Percentiles rank a stretch among this genome's conserved stretches.
Evolutionary conservation across 2,329 filamentous ascomycete genomes (phyloP).

Genomic region (Graphilbum ipis-grandicollis): DNA sequence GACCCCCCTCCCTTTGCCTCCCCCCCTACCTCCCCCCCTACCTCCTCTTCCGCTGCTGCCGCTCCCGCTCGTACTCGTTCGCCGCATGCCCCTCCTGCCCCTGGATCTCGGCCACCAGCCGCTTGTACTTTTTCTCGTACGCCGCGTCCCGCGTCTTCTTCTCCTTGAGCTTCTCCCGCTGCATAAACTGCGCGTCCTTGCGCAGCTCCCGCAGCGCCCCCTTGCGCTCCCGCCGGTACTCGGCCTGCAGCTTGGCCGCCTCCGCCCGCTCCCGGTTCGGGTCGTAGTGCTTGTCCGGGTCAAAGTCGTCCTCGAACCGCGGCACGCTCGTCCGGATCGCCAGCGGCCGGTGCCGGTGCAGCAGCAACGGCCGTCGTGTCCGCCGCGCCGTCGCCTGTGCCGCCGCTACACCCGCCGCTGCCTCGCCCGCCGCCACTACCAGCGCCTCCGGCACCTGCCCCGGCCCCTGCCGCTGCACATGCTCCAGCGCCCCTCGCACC

Average conservation of each 20-base stretch:
- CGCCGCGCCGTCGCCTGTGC: constrained; percentile 45
- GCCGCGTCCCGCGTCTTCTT: constrained; percentile 88
- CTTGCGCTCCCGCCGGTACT: constrained; percentile 92
- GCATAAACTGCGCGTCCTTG: constrained; percentile 90
- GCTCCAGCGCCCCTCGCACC: constrained; percentile 36
- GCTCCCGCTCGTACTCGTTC: constrained; percentile 83
- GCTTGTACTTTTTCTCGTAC: constrained; percentile 93
- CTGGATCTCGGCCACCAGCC: constrained; percentile 86
- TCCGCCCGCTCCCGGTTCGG: constrained; percentile 82
- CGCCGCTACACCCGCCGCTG: constrained; percentile 27
- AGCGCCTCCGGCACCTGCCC: constrained; percentile 30
- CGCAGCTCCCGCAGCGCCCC: constrained; percentile 83
- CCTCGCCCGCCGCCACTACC: constrained; percentile 21
- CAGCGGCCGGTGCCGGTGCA: constrained; percentile 78
- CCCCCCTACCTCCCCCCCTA: not conserved
- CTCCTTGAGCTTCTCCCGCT: constrained; percentile 70
- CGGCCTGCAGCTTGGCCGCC: constrained; percentile 63
- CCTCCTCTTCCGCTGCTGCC: constrained; percentile 40
- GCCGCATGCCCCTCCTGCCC: constrained; percentile 74
- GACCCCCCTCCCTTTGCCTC: not conserved
- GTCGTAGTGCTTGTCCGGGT: constrained; percentile 93
- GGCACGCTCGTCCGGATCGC: constrained; percentile 79
- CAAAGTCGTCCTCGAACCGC: constrained; percentile 92
- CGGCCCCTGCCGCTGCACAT: constrained; percentile 37
- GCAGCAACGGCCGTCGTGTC: constrained; percentile 59